phyloP scores from a whole-genome alignment of 768 basidiomycete species.

The Boletus sensibilis region DNA sequence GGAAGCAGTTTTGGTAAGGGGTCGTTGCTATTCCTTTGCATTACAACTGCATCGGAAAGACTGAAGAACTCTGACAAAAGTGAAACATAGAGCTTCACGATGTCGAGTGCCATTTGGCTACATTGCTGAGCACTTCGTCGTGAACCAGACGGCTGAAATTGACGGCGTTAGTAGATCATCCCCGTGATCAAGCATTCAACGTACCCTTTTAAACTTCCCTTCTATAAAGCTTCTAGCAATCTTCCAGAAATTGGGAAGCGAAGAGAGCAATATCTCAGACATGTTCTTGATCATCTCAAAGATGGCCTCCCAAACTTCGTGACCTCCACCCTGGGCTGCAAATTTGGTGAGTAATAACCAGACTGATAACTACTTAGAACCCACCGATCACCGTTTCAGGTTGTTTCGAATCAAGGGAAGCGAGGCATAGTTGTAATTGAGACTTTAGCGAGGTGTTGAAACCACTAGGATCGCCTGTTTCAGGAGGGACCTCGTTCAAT shows the following conservation, averaged over 20 bases:
- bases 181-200: constrained; percentile 6
- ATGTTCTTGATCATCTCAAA: constrained; percentile 77
- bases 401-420: constrained; percentile 62
- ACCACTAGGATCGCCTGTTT: constrained; percentile 36
- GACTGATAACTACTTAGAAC: constrained; percentile 4
- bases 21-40: constrained; percentile 43
- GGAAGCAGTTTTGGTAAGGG: constrained; percentile 60
- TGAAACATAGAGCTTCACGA: constrained; percentile 82
- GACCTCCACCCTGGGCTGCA: constrained; percentile 66
- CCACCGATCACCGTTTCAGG: constrained; percentile 61
- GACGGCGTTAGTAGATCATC: neutral
- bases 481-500: constrained; percentile 42
- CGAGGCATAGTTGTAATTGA: constrained; percentile 61
- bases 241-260: constrained; percentile 91
- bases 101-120: constrained; percentile 83
- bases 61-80: constrained; percentile 84
- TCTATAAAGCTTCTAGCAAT: constrained; percentile 90
- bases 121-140: constrained; percentile 83
- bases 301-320: constrained; percentile 80
- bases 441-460: constrained; percentile 46
- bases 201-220: constrained; percentile 87
- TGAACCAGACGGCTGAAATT: constrained; percentile 40
- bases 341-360: neutral
- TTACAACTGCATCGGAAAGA: constrained; percentile 75
- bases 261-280: constrained; percentile 82